Conservation (phyloP, 371 early-diverging fungal species). For the Batkoa obscura region DNA sequence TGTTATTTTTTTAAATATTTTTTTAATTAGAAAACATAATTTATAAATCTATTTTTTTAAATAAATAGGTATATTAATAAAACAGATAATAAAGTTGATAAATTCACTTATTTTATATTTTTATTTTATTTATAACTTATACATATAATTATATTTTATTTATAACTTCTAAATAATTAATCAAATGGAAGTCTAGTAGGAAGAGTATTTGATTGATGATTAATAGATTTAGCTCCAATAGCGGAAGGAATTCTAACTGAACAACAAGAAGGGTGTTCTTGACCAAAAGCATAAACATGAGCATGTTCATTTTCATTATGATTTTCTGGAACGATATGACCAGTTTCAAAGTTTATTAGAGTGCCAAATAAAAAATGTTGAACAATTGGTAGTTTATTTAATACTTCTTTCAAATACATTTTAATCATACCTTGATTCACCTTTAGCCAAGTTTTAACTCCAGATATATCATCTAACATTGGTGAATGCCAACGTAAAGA, state of each 20-base stretch:
- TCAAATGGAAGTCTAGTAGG: background rate
- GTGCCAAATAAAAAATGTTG: constrained; percentile 96
- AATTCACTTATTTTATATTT: too few species aligned
- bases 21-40: too few species aligned
- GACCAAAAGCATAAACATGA: constrained; percentile 78
- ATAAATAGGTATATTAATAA: too few species aligned
- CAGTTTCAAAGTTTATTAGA: constrained; percentile 34
- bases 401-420: constrained; percentile 95
- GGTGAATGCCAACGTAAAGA: constrained; percentile 76
- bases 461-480: constrained; percentile 90
- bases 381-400: constrained; percentile 92
- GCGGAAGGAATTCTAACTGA: constrained; percentile 88
- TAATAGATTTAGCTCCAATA: constrained; percentile 54
- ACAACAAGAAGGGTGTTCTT: constrained; percentile 86
- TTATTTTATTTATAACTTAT: too few species aligned
- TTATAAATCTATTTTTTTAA: too few species aligned
- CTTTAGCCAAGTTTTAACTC: constrained; percentile 78
- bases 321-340: constrained; percentile 8
- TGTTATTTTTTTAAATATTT: too few species aligned
- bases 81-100: too few species aligned
- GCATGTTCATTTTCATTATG: constrained; percentile 19
- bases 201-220: background rate
- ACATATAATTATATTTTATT: too few species aligned
- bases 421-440: constrained; percentile 92
- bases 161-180: background rate